A percentile compares a stretch with the other conserved stretches of the same genome.
phyloP scores from a whole-genome alignment of 208 protist species.

The Phytomonas francai region DNA sequence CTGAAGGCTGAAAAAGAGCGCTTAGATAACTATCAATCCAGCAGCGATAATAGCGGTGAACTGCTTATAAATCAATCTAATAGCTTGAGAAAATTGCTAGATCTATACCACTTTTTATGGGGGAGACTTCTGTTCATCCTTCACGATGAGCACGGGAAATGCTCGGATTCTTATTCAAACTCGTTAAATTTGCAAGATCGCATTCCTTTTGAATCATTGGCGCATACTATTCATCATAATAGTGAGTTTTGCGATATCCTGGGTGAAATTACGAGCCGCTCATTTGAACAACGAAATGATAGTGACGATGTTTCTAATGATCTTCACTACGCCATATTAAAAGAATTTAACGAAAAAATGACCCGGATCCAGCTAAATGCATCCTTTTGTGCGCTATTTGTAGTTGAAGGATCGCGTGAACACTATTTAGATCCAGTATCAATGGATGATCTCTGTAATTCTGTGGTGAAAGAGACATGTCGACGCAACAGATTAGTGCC shows the following conservation, averaged over 20 bases:
- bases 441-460: slow-evolving; percentile 68
- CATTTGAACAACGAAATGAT: slow-evolving; percentile 28
- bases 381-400: slow-evolving; percentile 45
- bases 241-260: slow-evolving; percentile 73
- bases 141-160: slow-evolving; percentile 56
- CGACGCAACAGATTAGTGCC: slow-evolving; percentile 61
- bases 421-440: slow-evolving; percentile 73
- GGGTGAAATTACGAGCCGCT: slow-evolving; percentile 45
- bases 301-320: slow-evolving; percentile 19
- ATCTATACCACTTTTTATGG: slow-evolving; percentile 28
- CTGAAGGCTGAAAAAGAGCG: slow-evolving; percentile 20
- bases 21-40: neutral
- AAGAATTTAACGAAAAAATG: slow-evolving; percentile 36
- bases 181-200: slow-evolving; percentile 75
- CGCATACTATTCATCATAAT: slow-evolving; percentile 68
- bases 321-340: slow-evolving; percentile 15
- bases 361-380: slow-evolving; percentile 47
- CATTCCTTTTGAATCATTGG: slow-evolving; percentile 63
- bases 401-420: slow-evolving; percentile 75
- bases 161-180: slow-evolving; percentile 56
- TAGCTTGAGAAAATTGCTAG: slow-evolving; percentile 10
- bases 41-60: neutral
- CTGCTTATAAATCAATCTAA: neutral
- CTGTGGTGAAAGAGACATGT: slow-evolving; percentile 53
- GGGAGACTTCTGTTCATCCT: slow-evolving; percentile 44